phyloP scores from a whole-genome alignment of 331 rosid species.

The Rhamnella rubrinervis region DNA sequence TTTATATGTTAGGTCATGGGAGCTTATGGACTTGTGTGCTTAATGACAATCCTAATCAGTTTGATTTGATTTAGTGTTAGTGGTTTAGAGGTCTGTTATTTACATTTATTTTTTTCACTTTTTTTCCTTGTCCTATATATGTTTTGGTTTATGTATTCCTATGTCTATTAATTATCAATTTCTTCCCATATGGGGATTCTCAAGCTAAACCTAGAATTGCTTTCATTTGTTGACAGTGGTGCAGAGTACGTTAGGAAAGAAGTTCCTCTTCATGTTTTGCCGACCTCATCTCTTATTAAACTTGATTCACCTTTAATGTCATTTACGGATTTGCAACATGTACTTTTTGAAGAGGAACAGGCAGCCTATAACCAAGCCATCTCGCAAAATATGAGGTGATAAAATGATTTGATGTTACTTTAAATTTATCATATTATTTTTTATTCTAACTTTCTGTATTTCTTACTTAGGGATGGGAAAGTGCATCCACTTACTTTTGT shows the following conservation, averaged over 20 bases:
- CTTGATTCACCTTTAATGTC: constrained; percentile 74
- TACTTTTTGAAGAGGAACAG: constrained; percentile 87
- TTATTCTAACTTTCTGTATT: constrained; percentile 26
- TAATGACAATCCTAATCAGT: not conserved
- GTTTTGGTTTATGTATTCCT: constrained; percentile 8
- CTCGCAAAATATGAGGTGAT: constrained; percentile 73
- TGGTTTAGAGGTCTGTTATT: not conserved
- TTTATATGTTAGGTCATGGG: not conserved
- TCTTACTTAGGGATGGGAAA: constrained; percentile 68
- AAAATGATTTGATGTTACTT: constrained; percentile 18
- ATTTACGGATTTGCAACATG: constrained; percentile 79
- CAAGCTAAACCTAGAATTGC: constrained; percentile 25
- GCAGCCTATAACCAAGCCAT: constrained; percentile 89
- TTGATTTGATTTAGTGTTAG: not conserved
- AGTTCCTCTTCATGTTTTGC: constrained; percentile 84
- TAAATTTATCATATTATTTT: not conserved
- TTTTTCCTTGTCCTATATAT: not conserved
- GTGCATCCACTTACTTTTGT: constrained; percentile 88
- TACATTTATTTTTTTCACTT: no score
- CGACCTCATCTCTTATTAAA: constrained; percentile 60
- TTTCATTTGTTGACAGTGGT: constrained; percentile 64
- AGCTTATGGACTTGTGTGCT: not conserved
- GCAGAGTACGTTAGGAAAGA: constrained; percentile 87
- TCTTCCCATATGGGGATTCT: constrained; percentile 5
- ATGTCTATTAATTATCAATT: not conserved